Base-by-base conservation (phyloP, 768 basidiomycete species). In the Termitomyces sp. region DNA sequence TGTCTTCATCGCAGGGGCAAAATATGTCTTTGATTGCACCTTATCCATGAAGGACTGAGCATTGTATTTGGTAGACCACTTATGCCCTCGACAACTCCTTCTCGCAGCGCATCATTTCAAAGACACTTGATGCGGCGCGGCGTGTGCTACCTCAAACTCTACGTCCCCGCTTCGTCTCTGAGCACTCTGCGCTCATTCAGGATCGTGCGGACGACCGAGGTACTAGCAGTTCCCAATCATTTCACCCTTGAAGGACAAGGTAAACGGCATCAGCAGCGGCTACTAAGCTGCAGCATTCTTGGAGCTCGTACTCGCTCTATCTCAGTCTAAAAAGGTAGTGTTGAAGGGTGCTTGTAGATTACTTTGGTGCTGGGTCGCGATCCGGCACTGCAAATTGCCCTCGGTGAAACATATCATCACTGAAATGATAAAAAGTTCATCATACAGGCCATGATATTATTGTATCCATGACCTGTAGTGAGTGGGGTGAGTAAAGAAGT, bases 171-270 rank as follows among this genome's bases (percentile, higher is more conserved):
- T 99, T 65, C 79, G 95, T 58, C 79, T 94, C 56, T 99, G 97
- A 97, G 97, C 96, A 15, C 26, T 54, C 17, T 93, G 83, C 84
- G 64, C 82, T 99, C 61, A 88, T 98, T 62, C 96, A 98, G 73
- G 97, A 98, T 70, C 87, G 97, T 55, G 87, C 92, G 64, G 97
- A 99, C 69, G 85, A 66, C 94, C 94, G 47, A 97, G 94, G 68
- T 99, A 98, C 71, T 89, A 93, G 65, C 96, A 98, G 69, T 98
- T 92, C n/a, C n/a, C n/a, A n/a, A n/a, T n/a, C 71, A 82, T 97
- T 63, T 83, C 81, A 30, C 85, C 89, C 58, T 70, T 98, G 62
- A 95, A 93, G 75, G 93, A 96, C 67, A 97, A 64, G 51, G 64
- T 65, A 48, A 65, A 65, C 40, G 64, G 64, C 11, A 59, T 64